Evolutionary conservation across 2,329 filamentous ascomycete genomes (phyloP), one percentile per base, ranked within the genome.

Genomic region (Gnomoniopsis smithogilvyi): DNA sequence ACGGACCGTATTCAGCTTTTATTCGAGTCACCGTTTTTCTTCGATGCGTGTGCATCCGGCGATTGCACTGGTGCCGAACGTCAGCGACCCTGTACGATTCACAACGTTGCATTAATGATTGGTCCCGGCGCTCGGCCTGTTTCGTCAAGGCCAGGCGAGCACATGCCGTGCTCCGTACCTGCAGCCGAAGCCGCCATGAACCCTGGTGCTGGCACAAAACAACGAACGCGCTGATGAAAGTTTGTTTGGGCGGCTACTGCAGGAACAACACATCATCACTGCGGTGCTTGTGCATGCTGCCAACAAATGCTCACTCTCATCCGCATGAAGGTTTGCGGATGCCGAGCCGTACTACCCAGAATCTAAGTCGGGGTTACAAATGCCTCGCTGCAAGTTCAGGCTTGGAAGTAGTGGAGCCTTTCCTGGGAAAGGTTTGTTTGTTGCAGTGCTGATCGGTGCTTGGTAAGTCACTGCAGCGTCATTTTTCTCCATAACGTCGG

Each of bases 161-260:
- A 46, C 43, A 46, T 47, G 51, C 51, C 51, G 51, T 45, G n/a
- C 51, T 34, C 46, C 46, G 46, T 48, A 48, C 51, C 36, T 54
- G 51, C 51, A 54, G 51, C 15, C n/a, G 24, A 46, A 14, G 30
- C 49, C 14, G 17, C 19, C 49, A 34, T 36, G 6, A 36, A 51
- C 49, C 49, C 30, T 38, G 36, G 50, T 3, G 15, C 34, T 15
- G 34, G 15, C 34, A 38, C 8, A 15, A 41, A 4, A 12, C 19
- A 46, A 19, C n/a, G 36, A 12, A 41, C 17, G 36, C 36, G 36
- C 8, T 46, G 43, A 46, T 46, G 19, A 46, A 19, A 46, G 11
- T 3, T 46, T 46, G 43, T 19, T 19, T 22, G 43, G 43, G 43
- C 43, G 43, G n/a, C 43, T 46, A 19, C 43, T 46, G 43, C 43